Percentiles rank a stretch among this genome's conserved stretches.
phyloP scores from a whole-genome alignment of 2,329 filamentous ascomycete genomes.

The Colletotrichum ledebouriae region DNA sequence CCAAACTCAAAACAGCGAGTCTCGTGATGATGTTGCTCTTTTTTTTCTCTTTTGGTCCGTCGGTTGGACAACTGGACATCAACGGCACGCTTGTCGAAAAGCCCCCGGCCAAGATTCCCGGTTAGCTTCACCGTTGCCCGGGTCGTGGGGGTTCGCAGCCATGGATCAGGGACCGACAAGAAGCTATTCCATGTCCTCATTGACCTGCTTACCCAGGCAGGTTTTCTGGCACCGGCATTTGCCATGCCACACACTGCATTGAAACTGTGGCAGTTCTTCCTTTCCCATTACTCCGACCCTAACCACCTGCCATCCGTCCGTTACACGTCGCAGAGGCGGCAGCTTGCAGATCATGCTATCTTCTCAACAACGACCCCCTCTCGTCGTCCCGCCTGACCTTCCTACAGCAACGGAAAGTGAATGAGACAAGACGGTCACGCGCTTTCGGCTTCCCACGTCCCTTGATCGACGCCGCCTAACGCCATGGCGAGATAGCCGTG shows the following conservation, averaged over 20 bases:
- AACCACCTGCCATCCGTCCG: constrained; percentile 1
- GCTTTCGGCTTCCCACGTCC: neutral
- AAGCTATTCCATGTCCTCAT: neutral
- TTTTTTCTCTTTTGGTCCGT: neutral
- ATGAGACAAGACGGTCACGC: neutral
- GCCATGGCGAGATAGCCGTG: constrained; percentile 12
- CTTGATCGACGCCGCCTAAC: neutral
- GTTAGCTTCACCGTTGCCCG: neutral
- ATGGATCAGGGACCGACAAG: neutral
- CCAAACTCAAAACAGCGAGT: neutral
- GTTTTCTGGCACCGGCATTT: no score
- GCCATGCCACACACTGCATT: neutral
- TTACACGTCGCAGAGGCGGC: neutral
- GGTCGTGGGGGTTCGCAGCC: constrained; percentile 5
- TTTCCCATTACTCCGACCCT: neutral
- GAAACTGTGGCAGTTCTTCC: neutral
- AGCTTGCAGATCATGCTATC: constrained; percentile 23
- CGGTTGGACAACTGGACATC: no score
- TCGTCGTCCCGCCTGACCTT: neutral
- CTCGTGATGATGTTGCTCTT: neutral
- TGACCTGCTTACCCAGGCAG: no score
- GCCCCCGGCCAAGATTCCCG: neutral
- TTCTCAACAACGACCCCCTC: neutral
- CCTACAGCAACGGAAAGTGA: neutral
- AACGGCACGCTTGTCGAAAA: neutral